phyloP scores from a whole-genome alignment of 2,329 filamentous ascomycete species.

The Aureobasidium sp. region DNA sequence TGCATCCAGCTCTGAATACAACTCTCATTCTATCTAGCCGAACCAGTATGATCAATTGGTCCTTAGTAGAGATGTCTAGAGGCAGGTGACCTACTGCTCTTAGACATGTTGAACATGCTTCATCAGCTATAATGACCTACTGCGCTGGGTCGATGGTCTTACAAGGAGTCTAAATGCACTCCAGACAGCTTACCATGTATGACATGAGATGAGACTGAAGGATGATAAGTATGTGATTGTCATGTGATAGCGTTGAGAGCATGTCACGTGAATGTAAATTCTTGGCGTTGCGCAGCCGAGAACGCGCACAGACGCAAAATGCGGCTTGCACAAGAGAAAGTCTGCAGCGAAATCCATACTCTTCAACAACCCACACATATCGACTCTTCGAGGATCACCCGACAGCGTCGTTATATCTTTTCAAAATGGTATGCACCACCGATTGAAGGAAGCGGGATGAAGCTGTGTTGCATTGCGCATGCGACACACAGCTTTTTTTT shows the following conservation, averaged over 20 bases:
- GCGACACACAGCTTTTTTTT: not conserved
- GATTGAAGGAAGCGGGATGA: not conserved
- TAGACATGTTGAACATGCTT: too few species aligned
- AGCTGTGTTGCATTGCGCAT: not conserved
- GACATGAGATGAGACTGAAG: too few species aligned
- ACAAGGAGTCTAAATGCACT: too few species aligned
- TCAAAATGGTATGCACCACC: conserved; percentile 34
- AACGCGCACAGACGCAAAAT: not conserved
- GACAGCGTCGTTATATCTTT: conserved; percentile 28
- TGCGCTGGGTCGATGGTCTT: not conserved
- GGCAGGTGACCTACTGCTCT: too few species aligned
- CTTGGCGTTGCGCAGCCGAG: conserved; percentile 1
- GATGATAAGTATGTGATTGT: too few species aligned
- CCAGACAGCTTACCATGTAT: too few species aligned
- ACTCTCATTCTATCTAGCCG: not conserved
- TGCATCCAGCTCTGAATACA: not conserved
- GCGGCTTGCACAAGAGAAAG: not conserved
- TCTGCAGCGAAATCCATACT: not conserved
- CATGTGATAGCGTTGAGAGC: not conserved
- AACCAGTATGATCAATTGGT: too few species aligned
- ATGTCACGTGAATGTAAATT: not conserved
- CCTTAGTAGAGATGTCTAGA: too few species aligned
- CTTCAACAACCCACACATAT: conserved; percentile 11
- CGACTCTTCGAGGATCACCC: conserved; percentile 39
- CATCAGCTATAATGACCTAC: not conserved